phyloP scores from a whole-genome alignment of 768 basidiomycete species.

The Pulveroboletus ravenelii region DNA sequence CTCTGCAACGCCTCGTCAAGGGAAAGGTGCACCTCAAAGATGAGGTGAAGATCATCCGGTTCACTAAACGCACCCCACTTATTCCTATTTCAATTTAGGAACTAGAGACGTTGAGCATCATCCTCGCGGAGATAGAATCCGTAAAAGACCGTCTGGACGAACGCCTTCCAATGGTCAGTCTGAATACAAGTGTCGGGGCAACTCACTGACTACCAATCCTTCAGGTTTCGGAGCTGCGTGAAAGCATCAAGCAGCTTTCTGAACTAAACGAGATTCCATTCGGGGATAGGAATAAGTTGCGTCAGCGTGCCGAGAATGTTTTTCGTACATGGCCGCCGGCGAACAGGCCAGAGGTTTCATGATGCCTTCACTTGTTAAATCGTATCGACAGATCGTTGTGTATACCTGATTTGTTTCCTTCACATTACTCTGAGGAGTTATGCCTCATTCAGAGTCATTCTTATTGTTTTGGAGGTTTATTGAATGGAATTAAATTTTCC shows the following conservation, averaged over 20 bases:
- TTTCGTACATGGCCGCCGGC: conserved; percentile 13
- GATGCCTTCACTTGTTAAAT: not conserved
- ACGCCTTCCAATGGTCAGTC: conserved; percentile 14
- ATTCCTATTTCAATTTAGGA: conserved; percentile 12
- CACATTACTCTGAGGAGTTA: not conserved
- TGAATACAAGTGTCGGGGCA: not conserved
- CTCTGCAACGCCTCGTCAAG: conserved; percentile 30
- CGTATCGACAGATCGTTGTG: not conserved
- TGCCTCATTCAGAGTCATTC: not conserved
- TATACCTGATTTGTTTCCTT: conserved; percentile 7
- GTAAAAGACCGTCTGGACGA: conserved; percentile 10
- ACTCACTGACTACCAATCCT: not conserved
- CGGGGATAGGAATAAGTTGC: conserved; percentile 25
- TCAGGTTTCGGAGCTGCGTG: conserved; percentile 19
- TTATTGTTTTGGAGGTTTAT: not conserved
- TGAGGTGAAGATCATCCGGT: conserved; percentile 10
- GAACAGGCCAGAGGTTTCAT: not conserved
- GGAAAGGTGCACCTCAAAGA: conserved; percentile 22
- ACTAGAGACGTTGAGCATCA: conserved; percentile 24
- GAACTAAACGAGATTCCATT: conserved; percentile 29
- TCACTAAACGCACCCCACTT: not conserved
- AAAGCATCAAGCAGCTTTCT: conserved; percentile 23
- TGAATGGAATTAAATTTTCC: not conserved
- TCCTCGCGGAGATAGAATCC: conserved; percentile 30
- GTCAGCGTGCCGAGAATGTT: conserved; percentile 18